These are phyloP conservation scores for Mucor lusitanicus DNA, from an alignment of 371 early-diverging fungal genomes.

Conservation along the genomic window DNA sequence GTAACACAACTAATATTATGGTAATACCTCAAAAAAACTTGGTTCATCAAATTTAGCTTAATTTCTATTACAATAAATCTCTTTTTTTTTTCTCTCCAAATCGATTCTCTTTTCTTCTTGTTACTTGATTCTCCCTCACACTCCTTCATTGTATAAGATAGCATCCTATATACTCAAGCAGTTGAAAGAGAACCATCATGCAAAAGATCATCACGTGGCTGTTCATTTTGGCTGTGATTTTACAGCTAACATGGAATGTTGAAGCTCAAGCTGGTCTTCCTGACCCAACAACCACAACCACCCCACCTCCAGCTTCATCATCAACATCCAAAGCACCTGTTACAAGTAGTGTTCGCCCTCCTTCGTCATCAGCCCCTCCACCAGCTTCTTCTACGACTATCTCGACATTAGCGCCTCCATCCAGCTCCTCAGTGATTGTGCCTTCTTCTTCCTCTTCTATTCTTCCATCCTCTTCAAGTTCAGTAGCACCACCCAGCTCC, in stretches of 20 bases:
- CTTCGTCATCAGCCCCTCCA: neutral
- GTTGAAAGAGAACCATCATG: neutral
- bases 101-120: constrained; percentile 1
- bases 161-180: neutral
- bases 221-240: neutral
- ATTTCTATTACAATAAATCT: neutral
- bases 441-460: neutral
- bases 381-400: neutral
- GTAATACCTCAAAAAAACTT: constrained; percentile 11
- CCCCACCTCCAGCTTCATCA: neutral
- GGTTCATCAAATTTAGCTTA: constrained; percentile 5
- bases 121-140: neutral
- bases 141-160: neutral
- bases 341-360: neutral
- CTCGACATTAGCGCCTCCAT: constrained; percentile 9
- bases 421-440: neutral
- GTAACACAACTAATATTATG: constrained; percentile 17
- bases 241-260: constrained; percentile 1
- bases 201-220: constrained; percentile 3
- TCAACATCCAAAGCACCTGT: neutral
- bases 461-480: neutral
- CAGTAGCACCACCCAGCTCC: neutral
- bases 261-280: constrained; percentile 1
- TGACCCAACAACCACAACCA: neutral
- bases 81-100: neutral